Conservation (phyloP, 2,329 filamentous ascomycete genomes). For the Chaetomiaceae sp. region DNA sequence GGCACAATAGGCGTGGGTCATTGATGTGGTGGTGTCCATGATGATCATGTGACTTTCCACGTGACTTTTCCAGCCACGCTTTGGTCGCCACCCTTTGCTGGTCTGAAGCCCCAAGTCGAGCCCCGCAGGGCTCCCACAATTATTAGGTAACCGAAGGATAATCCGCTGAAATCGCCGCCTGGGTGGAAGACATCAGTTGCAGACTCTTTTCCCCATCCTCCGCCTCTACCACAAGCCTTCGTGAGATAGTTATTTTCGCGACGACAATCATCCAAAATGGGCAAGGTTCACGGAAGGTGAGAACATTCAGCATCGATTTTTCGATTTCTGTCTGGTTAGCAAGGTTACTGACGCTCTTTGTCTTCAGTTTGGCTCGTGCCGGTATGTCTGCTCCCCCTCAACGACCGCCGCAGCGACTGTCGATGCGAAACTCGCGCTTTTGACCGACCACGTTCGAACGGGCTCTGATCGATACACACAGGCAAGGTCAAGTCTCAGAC, state of each 20-base stretch:
- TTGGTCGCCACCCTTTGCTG: background rate
- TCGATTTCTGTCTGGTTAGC: background rate
- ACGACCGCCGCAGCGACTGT: constrained; percentile 1
- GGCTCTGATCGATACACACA: constrained; percentile 26
- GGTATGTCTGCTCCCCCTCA: constrained; percentile 21
- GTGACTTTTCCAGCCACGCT: too few species aligned
- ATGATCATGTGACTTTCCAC: constrained; percentile 10
- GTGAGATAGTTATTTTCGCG: constrained; percentile 15
- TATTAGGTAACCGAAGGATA: constrained; percentile 23
- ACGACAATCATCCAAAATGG: constrained; percentile 26
- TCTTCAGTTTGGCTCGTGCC: constrained; percentile 28
- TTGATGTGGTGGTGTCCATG: too few species aligned
- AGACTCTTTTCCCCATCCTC: constrained; percentile 17
- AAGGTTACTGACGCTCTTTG: constrained; percentile 14
- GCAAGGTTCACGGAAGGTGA: constrained; percentile 30
- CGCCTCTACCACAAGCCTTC: constrained; percentile 12
- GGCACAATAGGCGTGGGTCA: too few species aligned
- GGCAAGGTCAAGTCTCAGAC: constrained; percentile 98
- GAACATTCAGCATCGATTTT: background rate
- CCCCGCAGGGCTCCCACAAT: constrained; percentile 26
- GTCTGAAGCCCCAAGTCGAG: constrained; percentile 22
- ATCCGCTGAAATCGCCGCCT: constrained; percentile 21
- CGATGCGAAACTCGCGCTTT: constrained; percentile 7
- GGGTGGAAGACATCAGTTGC: constrained; percentile 6
- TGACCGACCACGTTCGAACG: background rate